Evolutionary conservation across 208 protist genomes (phyloP), one percentile per base, ranked within the genome.

Genomic region (Acanthamoeba rhysodes): DNA sequence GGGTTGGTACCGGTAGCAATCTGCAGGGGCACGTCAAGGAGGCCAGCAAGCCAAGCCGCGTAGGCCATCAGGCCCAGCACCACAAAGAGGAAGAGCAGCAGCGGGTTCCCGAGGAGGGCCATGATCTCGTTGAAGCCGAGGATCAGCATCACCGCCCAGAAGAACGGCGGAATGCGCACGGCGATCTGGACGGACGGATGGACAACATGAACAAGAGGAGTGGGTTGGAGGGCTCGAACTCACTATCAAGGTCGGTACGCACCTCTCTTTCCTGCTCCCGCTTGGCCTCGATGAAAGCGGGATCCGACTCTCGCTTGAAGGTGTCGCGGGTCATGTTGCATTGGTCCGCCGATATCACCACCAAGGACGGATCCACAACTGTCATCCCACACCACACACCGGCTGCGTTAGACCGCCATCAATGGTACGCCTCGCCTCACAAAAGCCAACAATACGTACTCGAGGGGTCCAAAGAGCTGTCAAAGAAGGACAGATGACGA

Each of bases 91-190:
- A 97, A n/a, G 8, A 97, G 94, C 16, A 95, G 94, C 12, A 97
- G 22, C 90, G 96, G 96, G 14, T 76, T 95, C 0, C 68, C 70
- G 12, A 97, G 22, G n/a, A 97, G 72, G 8, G 90, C 80, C 48
- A 96, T 88, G 41, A 96, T 82, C 88, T 97, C 96, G 90, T 97
- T 96, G 90, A 96, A 96, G 20, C 96, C 96, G 24, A 97, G 96
- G 14, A 97, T 64, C n/a, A 96, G 76, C 14, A 97, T 27, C 0
- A 96, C 48, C 27, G 95, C 90, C 84, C 84, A 91, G 84, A 91
- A 91, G 34, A 91, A 91, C 5, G 84, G 57, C 29, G 84, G 84
- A 20, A 91, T 91, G 57, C 74, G 74, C 32, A 82, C 74, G 34
- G 74, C 74, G 74, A 82, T 82, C 74, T 82, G 70, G 32, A 41